A percentile compares a stretch with the other conserved stretches of the same genome.
These are phyloP conservation scores for Boletellus ananiceps DNA, from an alignment of 768 basidiomycete species.

Conservation along the genomic window DNA sequence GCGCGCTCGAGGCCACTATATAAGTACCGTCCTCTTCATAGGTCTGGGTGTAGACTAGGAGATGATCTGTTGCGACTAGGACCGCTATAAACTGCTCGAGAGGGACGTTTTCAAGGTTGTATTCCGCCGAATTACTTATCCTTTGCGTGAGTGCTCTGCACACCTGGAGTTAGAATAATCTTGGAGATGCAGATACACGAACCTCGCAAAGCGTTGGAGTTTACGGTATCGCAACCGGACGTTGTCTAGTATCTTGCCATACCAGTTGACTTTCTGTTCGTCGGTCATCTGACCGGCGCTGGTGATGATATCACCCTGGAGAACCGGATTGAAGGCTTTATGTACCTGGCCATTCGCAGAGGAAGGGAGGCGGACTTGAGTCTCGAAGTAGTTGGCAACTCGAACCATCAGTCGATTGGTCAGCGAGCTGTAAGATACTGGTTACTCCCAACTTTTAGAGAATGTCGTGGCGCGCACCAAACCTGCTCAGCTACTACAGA, in stretches of 20 bases:
- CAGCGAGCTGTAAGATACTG: slow-evolving; percentile 54
- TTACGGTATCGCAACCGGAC: slow-evolving; percentile 91
- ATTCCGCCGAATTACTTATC: slow-evolving; percentile 93
- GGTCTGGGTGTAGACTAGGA: slow-evolving; percentile 85
- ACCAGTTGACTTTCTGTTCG: slow-evolving; percentile 84
- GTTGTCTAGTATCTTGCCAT: slow-evolving; percentile 87
- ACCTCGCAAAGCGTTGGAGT: slow-evolving; percentile 90
- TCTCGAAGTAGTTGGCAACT: slow-evolving; percentile 91
- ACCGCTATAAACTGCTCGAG: slow-evolving; percentile 76
- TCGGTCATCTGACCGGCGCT: slow-evolving; percentile 58
- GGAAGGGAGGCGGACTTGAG: slow-evolving; percentile 77
- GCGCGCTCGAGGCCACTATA: slow-evolving; percentile 73
- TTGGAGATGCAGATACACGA: not conserved
- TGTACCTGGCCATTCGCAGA: slow-evolving; percentile 32
- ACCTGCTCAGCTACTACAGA: slow-evolving; percentile 91
- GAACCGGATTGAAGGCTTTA: slow-evolving; percentile 30
- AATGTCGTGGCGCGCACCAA: slow-evolving; percentile 53
- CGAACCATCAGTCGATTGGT: slow-evolving; percentile 92
- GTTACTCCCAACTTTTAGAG: not conserved
- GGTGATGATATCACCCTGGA: slow-evolving; percentile 34
- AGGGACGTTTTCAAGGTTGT: slow-evolving; percentile 67
- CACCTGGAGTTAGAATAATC: slow-evolving; percentile 3
- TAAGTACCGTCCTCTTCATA: slow-evolving; percentile 92
- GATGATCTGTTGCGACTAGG: slow-evolving; percentile 82
- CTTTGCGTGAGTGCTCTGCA: slow-evolving; percentile 69